These are phyloP conservation scores for Ogataea nakhonphanomensis DNA, from an alignment of 805 yeast species.

Conservation along the genomic window DNA sequence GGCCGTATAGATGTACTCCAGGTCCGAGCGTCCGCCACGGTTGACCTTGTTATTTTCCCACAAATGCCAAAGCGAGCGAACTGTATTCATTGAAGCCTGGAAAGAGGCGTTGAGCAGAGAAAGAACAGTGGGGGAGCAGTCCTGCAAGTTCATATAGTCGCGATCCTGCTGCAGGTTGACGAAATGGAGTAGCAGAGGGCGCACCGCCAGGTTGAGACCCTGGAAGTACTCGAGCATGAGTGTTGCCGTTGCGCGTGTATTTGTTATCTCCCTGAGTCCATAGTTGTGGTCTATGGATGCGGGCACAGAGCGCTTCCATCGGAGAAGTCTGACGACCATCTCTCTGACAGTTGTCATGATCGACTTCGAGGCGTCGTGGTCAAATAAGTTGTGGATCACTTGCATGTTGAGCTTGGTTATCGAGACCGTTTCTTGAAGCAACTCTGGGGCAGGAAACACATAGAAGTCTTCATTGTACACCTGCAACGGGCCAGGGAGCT, in stretches of 20 bases:
- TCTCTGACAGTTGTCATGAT: constrained; percentile 64
- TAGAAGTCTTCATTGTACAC: constrained; percentile 49
- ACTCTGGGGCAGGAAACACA: constrained; percentile 68
- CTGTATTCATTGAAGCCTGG: constrained; percentile 69
- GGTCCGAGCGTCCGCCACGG: constrained; percentile 70
- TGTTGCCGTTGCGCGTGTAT: constrained; percentile 60
- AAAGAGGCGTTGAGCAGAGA: constrained; percentile 65
- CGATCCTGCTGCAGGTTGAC: constrained; percentile 53
- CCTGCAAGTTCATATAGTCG: constrained; percentile 51
- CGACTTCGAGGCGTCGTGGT: constrained; percentile 61
- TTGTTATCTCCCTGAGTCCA: constrained; percentile 37
- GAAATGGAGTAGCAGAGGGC: constrained; percentile 68
- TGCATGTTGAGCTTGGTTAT: constrained; percentile 69
- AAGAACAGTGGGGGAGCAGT: constrained; percentile 58
- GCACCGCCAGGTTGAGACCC: constrained; percentile 68
- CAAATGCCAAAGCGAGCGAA: constrained; percentile 62
- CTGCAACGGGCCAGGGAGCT: constrained; percentile 60
- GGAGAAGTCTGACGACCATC: constrained; percentile 55
- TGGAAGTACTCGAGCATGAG: constrained; percentile 73
- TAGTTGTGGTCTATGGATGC: constrained; percentile 59
- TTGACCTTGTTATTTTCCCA: constrained; percentile 66
- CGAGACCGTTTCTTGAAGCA: constrained; percentile 60
- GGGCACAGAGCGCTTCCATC: constrained; percentile 62
- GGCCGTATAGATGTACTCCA: constrained; percentile 71
- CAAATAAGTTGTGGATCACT: constrained; percentile 59